Conservation (phyloP, 371 early-diverging fungal genomes). For the Dinochytrium kinnereticum region DNA sequence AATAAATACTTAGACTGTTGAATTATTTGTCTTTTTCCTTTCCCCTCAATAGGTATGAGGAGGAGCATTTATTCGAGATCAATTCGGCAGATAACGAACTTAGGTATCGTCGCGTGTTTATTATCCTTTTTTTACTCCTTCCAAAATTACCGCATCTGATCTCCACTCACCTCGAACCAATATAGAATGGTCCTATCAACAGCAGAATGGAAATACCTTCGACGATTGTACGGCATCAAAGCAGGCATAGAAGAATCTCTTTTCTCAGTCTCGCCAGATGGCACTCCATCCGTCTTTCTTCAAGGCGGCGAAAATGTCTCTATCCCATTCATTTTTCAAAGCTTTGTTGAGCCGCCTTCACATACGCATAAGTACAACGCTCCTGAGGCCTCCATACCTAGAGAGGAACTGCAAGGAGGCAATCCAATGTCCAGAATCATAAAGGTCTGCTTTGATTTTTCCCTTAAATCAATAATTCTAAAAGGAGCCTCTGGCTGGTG, state of each 20-base stretch:
- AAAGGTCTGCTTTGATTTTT: conserved; percentile 17
- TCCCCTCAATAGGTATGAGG: conserved; percentile 31
- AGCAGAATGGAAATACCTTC: conserved; percentile 46
- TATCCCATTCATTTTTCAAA: conserved; percentile 58
- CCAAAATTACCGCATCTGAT: background rate
- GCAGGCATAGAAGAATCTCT: conserved; percentile 38
- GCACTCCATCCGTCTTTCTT: conserved; percentile 40
- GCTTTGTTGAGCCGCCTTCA: conserved; percentile 32
- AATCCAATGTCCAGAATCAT: conserved; percentile 19
- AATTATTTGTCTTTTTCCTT: background rate
- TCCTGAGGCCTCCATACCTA: background rate
- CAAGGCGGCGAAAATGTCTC: conserved; percentile 45
- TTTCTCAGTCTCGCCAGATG: conserved; percentile 34
- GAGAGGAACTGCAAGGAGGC: background rate
- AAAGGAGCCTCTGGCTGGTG: no score
- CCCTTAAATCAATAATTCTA: no score
- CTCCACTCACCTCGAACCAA: background rate
- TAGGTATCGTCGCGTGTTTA: no score
- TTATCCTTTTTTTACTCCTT: no score
- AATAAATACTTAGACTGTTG: background rate
- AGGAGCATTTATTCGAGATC: conserved; percentile 49
- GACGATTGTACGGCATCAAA: conserved; percentile 39
- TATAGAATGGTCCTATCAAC: conserved; percentile 37
- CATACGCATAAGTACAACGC: background rate
- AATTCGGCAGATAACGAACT: conserved; percentile 49